Base-by-base conservation (phyloP, 305 asterid species). In the Rubia balearica region DNA sequence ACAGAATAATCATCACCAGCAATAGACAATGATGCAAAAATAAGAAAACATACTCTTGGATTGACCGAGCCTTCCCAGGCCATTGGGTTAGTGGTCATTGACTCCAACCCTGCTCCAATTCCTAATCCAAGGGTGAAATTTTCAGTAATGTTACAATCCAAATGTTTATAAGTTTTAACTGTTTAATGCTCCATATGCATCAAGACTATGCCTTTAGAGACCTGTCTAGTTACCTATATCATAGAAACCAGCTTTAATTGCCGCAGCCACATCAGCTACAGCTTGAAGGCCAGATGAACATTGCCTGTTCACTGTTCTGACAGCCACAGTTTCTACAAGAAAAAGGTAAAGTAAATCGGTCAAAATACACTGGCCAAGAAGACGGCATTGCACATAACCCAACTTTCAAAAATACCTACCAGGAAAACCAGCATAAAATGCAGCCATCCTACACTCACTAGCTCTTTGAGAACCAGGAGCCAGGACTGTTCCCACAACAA, bases 401-500 rank as follows among this genome's bases (percentile, higher is more conserved):
- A 16, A 45, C 0, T 2, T 6, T 8, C 5, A 16, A 7, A 61
- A n/a, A 79, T 21, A 21, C 71, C 5, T 83, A 89, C 99, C 99
- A 68, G 99, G 99, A 82, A 91, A 94, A 77, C 99, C 99, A 16
- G 99, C 99, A 91, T 87, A 94, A 75, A 94, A 94, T 61, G 98
- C 98, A 84, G 99, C 99, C 97, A 91, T 94, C 77, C 99, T 88
- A 88, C 99, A 94, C 78, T 94, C 99, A 65, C 91, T 90, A 57
- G 99, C 99, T 83, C 99, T 86, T 75, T 86, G 96, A 72, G 97
- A 87, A 48, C 99, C 99, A 3, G 97, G 95, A n/a, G 98, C 99
- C 82, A 94, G 75, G 66, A 94, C 99, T 0, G 98, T 73, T 75
- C 99, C 99, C 61, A 94, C 99, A 75, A 94, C 94, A 75, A 94